Percentiles rank a stretch among this genome's conserved stretches.
phyloP scores from a whole-genome alignment of 1,284 basidiomycete genomes.

The Ganoderma sp. region DNA sequence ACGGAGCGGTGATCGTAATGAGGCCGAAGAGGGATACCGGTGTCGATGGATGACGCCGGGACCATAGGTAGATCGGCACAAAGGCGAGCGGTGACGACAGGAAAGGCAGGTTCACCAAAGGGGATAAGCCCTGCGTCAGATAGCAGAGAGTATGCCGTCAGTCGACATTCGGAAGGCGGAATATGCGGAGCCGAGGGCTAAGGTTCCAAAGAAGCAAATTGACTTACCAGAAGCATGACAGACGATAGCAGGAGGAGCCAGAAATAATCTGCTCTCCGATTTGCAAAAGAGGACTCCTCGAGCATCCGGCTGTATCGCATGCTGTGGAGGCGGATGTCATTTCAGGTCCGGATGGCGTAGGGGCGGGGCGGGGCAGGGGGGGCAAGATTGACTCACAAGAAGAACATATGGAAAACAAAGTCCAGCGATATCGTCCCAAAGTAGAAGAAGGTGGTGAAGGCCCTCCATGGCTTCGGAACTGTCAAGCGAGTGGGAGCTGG shows the following conservation, averaged over 20 bases:
- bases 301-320: slow-evolving; percentile 97
- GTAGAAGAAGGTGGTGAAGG: slow-evolving; percentile 92
- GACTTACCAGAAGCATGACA: slow-evolving; percentile 79
- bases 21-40: slow-evolving; percentile 96
- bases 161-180: not conserved
- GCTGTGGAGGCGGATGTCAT: slow-evolving; percentile 47
- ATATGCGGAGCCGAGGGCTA: not conserved
- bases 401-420: slow-evolving; percentile 96
- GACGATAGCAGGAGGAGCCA: slow-evolving; percentile 88
- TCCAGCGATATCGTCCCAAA: slow-evolving; percentile 95
- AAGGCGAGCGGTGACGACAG: slow-evolving; percentile 89
- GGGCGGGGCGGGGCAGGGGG: not conserved
- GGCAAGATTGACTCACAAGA: slow-evolving; percentile 77
- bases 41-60: slow-evolving; percentile 89
- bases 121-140: slow-evolving; percentile 69
- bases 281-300: slow-evolving; percentile 94
- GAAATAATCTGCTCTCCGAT: slow-evolving; percentile 90
- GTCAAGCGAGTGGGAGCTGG: not conserved
- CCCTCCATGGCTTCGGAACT: slow-evolving; percentile 77
- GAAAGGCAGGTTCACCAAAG: slow-evolving; percentile 89
- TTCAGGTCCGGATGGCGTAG: not conserved
- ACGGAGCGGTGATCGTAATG: slow-evolving; percentile 93
- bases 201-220: not conserved
- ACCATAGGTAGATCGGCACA: slow-evolving; percentile 97
- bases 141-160: not conserved